A percentile compares a stretch with the other conserved stretches of the same genome.
phyloP scores from a whole-genome alignment of 2,329 filamentous ascomycete genomes.

The Karstenula rhodostoma region DNA sequence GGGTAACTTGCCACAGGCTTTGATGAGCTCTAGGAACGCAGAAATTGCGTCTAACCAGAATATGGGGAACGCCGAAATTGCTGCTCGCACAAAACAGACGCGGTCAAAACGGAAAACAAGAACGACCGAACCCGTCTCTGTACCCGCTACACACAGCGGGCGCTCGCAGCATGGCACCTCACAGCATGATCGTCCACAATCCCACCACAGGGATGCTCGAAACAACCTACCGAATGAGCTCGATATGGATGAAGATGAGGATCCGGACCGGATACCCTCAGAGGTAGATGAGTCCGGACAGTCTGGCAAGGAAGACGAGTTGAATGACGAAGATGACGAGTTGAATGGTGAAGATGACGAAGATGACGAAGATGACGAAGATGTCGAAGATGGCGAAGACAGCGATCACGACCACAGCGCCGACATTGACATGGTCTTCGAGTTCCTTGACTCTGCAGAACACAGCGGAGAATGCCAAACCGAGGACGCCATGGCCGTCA shows the following conservation, averaged over 20 bases:
- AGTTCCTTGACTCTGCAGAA: slow-evolving; percentile 27
- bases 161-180: not conserved
- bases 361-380: slow-evolving; percentile 11
- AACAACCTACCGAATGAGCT: not conserved
- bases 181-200: not conserved
- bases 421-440: slow-evolving; percentile 30
- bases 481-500: slow-evolving; percentile 22
- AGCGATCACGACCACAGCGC: slow-evolving; percentile 5
- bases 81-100: not conserved
- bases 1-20: not conserved
- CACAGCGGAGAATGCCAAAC: slow-evolving; percentile 32
- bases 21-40: not conserved
- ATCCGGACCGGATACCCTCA: not conserved
- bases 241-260: not conserved
- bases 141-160: not conserved
- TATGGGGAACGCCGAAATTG: not conserved
- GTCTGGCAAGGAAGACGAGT: not conserved
- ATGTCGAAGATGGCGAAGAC: slow-evolving; percentile 2
- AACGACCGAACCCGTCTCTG: no score
- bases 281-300: not conserved
- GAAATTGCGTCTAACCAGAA: not conserved
- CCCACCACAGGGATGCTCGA: not conserved
- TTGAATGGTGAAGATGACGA: slow-evolving; percentile 5
- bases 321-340: slow-evolving; percentile 9
- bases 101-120: not conserved